A percentile compares a stretch with the other conserved stretches of the same genome.
Conservation (phyloP, 192 early-diverging fungal species). For the Lunasporangiospora selenospora region DNA sequence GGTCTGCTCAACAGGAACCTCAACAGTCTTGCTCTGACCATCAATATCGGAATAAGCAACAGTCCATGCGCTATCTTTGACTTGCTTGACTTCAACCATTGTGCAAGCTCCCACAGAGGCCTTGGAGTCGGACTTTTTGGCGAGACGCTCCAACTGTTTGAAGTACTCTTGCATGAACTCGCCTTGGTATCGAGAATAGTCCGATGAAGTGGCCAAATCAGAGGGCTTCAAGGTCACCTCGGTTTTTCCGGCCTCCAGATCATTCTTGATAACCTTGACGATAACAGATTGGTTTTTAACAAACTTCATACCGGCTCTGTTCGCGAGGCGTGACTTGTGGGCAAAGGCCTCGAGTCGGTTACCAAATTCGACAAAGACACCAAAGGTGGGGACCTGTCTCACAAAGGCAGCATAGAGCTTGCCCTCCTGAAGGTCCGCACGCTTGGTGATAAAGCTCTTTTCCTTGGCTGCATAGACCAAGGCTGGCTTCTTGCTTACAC, state of each 20-base stretch:
- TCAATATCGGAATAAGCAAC: constrained; percentile 55
- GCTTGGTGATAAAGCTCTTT: constrained; percentile 45
- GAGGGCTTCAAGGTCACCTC: constrained; percentile 77
- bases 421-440: constrained; percentile 58
- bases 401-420: constrained; percentile 72
- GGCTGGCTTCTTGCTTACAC: constrained; percentile 68
- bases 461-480: constrained; percentile 65
- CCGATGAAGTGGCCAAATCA: constrained; percentile 42
- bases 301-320: constrained; percentile 60
- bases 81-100: constrained; percentile 56
- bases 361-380: constrained; percentile 71
- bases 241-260: constrained; percentile 54
- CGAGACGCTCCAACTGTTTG: constrained; percentile 53
- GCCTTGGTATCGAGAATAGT: constrained; percentile 48
- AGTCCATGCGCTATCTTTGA: constrained; percentile 53
- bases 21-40: constrained; percentile 56
- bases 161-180: constrained; percentile 60
- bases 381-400: constrained; percentile 60
- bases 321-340: constrained; percentile 62
- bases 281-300: constrained; percentile 74
- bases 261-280: constrained; percentile 61
- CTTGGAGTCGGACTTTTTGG: constrained; percentile 24
- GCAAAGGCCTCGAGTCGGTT: constrained; percentile 66
- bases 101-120: constrained; percentile 48
- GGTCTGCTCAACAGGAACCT: constrained; percentile 64